Conservation (phyloP, 208 protist genomes). For the Leishmania turanica region DNA sequence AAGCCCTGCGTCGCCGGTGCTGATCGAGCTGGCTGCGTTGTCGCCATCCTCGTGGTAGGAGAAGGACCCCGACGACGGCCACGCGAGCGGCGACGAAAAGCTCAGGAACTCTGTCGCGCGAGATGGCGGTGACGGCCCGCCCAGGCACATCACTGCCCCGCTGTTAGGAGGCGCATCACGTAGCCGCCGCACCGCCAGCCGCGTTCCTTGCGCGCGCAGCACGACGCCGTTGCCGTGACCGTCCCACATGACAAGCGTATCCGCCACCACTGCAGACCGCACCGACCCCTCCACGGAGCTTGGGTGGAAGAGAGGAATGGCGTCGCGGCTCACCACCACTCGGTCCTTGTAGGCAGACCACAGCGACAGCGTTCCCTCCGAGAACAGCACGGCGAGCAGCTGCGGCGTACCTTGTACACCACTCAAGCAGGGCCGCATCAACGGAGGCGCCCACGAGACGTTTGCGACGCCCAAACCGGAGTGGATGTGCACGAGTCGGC, state of each 20-base stretch:
- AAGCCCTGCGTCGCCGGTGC: background rate
- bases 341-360: conserved; percentile 85
- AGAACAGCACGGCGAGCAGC: conserved; percentile 74
- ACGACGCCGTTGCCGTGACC: conserved; percentile 38
- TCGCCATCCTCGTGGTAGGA: background rate
- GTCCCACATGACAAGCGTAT: conserved; percentile 55
- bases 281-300: conserved; percentile 35
- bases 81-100: conserved; percentile 27
- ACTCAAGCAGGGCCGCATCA: conserved; percentile 53
- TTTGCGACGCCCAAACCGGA: conserved; percentile 68
- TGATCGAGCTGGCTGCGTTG: background rate
- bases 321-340: conserved; percentile 68
- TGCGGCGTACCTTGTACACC: conserved; percentile 67
- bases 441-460: conserved; percentile 76
- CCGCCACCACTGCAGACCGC: conserved; percentile 38
- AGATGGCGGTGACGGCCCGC: conserved; percentile 19
- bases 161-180: conserved; percentile 34
- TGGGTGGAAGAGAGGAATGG: conserved; percentile 45
- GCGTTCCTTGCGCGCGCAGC: conserved; percentile 34
- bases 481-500: conserved; percentile 72
- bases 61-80: conserved; percentile 10
- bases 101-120: conserved; percentile 22
- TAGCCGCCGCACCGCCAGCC: conserved; percentile 32
- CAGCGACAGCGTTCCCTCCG: conserved; percentile 67
- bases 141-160: conserved; percentile 31